These are phyloP conservation scores for Kwoniella mangroviensis DNA, from an alignment of 768 basidiomycete species.

Conservation along the genomic window DNA sequence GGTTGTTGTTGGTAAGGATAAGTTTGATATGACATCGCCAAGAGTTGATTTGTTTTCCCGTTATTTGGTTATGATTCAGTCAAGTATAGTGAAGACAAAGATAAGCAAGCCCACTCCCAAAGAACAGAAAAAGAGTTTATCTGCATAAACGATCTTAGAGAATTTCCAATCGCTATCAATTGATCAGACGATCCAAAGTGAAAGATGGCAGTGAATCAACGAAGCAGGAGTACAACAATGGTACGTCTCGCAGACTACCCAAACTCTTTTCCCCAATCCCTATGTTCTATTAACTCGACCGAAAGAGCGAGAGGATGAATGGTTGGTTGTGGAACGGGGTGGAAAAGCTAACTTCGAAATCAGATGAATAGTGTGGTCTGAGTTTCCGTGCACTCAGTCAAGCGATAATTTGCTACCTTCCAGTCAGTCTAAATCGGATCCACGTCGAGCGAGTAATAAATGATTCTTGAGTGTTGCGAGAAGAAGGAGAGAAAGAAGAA, in stretches of 20 bases:
- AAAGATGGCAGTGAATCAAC: too few species aligned
- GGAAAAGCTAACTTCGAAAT: too few species aligned
- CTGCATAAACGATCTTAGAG: conserved; percentile 9
- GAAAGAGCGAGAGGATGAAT: too few species aligned
- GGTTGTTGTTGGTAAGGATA: conserved; percentile 9
- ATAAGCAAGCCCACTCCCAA: background rate
- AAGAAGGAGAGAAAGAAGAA: background rate
- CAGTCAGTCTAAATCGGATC: background rate
- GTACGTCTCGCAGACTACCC: too few species aligned
- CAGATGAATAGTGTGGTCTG: too few species aligned
- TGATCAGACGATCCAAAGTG: too few species aligned
- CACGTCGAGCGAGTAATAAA: background rate
- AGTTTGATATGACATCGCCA: conserved; percentile 19
- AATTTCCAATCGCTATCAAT: background rate
- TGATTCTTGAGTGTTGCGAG: background rate
- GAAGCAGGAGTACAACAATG: too few species aligned
- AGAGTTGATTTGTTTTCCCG: background rate
- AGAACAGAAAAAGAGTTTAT: conserved; percentile 1
- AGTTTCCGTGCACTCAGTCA: too few species aligned
- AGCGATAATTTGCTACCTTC: background rate
- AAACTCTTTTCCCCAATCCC: too few species aligned
- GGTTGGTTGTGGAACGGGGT: too few species aligned
- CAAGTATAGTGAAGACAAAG: background rate
- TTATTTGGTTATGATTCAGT: background rate
- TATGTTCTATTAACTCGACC: too few species aligned